Evolutionary conservation across 192 early-diverging fungal genomes (phyloP).

Genomic region (Podila epigama): DNA sequence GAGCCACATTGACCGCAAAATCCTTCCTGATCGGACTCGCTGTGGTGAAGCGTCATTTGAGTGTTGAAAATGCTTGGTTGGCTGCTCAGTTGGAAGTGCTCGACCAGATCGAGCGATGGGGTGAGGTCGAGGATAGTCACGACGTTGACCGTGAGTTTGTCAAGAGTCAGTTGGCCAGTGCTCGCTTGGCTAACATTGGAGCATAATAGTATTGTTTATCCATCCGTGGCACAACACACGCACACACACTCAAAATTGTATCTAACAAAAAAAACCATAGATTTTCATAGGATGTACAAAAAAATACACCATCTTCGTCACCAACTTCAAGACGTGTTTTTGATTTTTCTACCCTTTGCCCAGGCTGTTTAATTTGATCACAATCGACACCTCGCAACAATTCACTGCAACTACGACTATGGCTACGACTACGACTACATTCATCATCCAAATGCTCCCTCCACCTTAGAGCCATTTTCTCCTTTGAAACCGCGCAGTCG

Average conservation of each 20-base stretch:
- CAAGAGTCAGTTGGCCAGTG: conserved; percentile 71
- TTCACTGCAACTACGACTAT: too few relatives aligned
- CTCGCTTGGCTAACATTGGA: conserved; percentile 40
- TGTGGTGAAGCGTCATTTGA: conserved; percentile 77
- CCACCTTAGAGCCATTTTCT: too few relatives aligned
- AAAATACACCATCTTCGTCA: background rate
- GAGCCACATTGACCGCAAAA: conserved; percentile 84
- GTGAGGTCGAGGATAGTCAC: conserved; percentile 66
- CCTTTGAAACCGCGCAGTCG: too few relatives aligned
- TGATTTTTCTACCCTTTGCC: background rate
- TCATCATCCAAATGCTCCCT: too few relatives aligned
- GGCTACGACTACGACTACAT: too few relatives aligned
- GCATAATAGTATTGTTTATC: conserved; percentile 11
- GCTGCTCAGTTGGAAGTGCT: conserved; percentile 87
- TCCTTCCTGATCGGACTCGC: conserved; percentile 91
- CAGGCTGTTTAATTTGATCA: conserved; percentile 1
- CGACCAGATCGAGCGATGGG: conserved; percentile 92
- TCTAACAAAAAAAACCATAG: background rate
- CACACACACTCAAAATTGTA: background rate
- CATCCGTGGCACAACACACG: too few relatives aligned
- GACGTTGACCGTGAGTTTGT: conserved; percentile 79
- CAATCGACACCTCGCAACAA: too few relatives aligned
- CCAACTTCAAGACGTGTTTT: background rate
- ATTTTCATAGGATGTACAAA: background rate
- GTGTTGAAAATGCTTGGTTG: conserved; percentile 75